phyloP scores from a whole-genome alignment of 2,329 filamentous ascomycete species.

The Zymoseptoria crescenta region DNA sequence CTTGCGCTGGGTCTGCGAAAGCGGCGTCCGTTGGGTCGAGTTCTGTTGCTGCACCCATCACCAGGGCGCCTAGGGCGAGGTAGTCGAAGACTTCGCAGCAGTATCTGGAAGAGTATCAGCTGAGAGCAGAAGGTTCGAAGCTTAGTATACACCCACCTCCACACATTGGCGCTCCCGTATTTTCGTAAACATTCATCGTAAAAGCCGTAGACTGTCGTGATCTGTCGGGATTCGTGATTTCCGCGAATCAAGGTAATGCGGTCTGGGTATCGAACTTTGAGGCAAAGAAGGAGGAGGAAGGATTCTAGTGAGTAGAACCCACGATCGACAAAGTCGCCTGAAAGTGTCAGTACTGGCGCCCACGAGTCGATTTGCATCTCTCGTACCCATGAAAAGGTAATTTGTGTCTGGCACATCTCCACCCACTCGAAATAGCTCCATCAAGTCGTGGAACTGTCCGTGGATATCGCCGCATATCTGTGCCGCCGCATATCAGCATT shows the following conservation, averaged over 20 bases:
- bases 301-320: conserved; percentile 98
- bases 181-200: conserved; percentile 96
- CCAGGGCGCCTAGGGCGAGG: conserved; percentile 79
- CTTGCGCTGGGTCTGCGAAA: conserved; percentile 42
- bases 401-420: conserved; percentile 97
- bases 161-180: conserved; percentile 93
- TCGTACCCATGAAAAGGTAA: conserved; percentile 84
- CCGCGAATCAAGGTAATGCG: conserved; percentile 93
- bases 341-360: neutral
- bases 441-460: conserved; percentile 96
- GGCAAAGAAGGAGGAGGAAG: conserved; percentile 86
- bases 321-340: conserved; percentile 92
- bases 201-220: conserved; percentile 95
- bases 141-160: conserved; percentile 51
- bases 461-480: conserved; percentile 96
- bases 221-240: conserved; percentile 74
- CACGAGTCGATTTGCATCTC: neutral
- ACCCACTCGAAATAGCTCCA: conserved; percentile 98
- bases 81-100: conserved; percentile 99
- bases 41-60: conserved; percentile 69
- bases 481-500: neutral
- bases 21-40: conserved; percentile 54
- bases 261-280: conserved; percentile 96
- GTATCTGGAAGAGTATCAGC: conserved; percentile 36
- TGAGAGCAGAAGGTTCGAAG: neutral